A percentile compares a stretch with the other conserved stretches of the same genome.
These are phyloP conservation scores for Malbranchea zuffiana DNA, from an alignment of 2,329 filamentous ascomycete genomes.

Conservation along the genomic window DNA sequence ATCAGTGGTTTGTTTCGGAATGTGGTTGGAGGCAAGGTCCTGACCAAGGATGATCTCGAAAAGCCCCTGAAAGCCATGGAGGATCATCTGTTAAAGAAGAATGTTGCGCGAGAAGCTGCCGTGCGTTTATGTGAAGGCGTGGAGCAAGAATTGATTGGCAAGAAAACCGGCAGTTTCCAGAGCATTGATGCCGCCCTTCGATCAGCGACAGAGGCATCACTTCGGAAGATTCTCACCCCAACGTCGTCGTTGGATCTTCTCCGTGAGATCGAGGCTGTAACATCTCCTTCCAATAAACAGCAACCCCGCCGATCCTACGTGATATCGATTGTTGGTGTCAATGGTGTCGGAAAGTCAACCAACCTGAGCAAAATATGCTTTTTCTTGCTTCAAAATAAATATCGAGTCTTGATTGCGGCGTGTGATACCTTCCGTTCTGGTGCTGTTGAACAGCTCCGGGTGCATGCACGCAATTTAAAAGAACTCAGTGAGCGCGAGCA, in stretches of 20 bases:
- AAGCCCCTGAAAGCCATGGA: conserved; percentile 95
- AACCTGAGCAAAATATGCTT: conserved; percentile 97
- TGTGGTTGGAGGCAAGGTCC: conserved; percentile 83
- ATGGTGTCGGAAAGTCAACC: conserved; percentile 95
- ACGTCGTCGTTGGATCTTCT: conserved; percentile 90
- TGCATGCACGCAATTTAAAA: conserved; percentile 86
- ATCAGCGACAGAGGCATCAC: conserved; percentile 78
- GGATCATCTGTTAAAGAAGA: conserved; percentile 87
- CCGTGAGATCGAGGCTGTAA: conserved; percentile 77
- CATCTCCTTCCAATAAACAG: conserved; percentile 53
- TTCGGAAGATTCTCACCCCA: conserved; percentile 91
- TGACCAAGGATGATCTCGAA: conserved; percentile 79
- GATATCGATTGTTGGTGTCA: conserved; percentile 95
- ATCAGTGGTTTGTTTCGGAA: conserved; percentile 87
- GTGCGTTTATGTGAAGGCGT: conserved; percentile 84
- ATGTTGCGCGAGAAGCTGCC: conserved; percentile 89
- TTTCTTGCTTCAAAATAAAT: conserved; percentile 94
- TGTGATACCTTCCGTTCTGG: conserved; percentile 96
- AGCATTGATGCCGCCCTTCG: conserved; percentile 74
- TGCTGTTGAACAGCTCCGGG: conserved; percentile 90
- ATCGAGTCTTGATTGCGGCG: conserved; percentile 85
- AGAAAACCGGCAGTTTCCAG: conserved; percentile 87
- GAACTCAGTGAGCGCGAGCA: conserved; percentile 79
- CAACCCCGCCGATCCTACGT: conserved; percentile 72
- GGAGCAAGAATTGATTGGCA: conserved; percentile 75